Base-by-base conservation (phyloP, 805 yeast genomes). In the Zygosaccharomyces lentus region DNA sequence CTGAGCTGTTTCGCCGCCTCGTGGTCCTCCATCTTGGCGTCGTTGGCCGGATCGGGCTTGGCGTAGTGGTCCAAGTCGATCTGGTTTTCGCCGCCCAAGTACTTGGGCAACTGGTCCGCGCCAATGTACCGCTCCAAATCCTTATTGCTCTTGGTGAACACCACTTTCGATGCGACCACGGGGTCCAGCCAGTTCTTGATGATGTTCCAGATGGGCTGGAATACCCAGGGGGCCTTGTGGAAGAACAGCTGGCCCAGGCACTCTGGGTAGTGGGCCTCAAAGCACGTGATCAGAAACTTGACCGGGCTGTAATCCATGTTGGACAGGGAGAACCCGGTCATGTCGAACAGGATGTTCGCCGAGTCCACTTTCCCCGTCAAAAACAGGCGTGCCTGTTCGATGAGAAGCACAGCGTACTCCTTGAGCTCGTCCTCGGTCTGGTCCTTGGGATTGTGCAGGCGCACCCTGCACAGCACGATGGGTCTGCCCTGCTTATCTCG, bases 211-310 rank as follows among this genome's bases (percentile, higher is more conserved):
- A 91, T 87, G 19, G 96, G 91, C 42, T 86, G 80, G 70, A 93
- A 93, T 45, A 93, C 80, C 98, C 97, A 89, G 23, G 99, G 99
- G 0, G 99, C 97, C 57, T 86, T 85, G 70, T 88, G 96, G 50
- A 93, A 84, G 54, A 88, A 76, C 43, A 93, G 70, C 46, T 78
- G 78, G 13, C 96, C 96, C 49, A 93, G 75, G 34, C 87, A 83
- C 68, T 93, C 99, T 1, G 99, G 99, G 65, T 91, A 93, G 63
- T 91, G 96, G 0, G 96, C 95, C 72, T 93, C 98, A 66, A 93
- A 89, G 50, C 90, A 84, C 45, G 81, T 78, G 50, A 90, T 83
- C 68, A 93, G 78, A 67, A 87, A 91, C 68, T 90, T 90, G 49
- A 93, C 95, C 4, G 96, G 88, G 2, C 78, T 74, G 61, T 88